A percentile compares a stretch with the other conserved stretches of the same genome.
phyloP scores from a whole-genome alignment of 1,284 basidiomycete species.

The Mixia osmundae region DNA sequence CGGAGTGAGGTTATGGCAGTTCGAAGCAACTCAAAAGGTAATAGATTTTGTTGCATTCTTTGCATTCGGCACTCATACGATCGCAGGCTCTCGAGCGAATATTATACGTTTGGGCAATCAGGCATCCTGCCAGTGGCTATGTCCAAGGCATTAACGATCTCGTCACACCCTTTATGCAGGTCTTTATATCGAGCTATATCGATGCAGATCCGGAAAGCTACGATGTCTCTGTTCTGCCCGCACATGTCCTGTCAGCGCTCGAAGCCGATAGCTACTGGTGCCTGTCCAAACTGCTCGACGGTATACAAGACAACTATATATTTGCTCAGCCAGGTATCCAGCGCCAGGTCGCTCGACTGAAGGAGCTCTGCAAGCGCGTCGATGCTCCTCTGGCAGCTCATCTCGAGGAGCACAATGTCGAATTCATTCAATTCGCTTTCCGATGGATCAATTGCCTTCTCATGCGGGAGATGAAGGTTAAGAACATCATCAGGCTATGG shows the following conservation, averaged over 20 bases:
- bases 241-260: constrained; percentile 46
- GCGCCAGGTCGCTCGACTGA: constrained; percentile 70
- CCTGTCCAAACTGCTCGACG: constrained; percentile 70
- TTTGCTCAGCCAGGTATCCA: constrained; percentile 85
- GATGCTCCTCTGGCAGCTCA: constrained; percentile 63
- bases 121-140: constrained; percentile 86
- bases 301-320: constrained; percentile 94
- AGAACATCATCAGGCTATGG: constrained; percentile 94
- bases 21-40: constrained; percentile 60
- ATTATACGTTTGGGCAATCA: constrained; percentile 89
- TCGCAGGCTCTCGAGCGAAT: constrained; percentile 65
- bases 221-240: constrained; percentile 49
- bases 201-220: constrained; percentile 69
- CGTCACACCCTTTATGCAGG: constrained; percentile 81
- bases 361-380: constrained; percentile 70
- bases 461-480: constrained; percentile 85
- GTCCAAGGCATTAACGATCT: constrained; percentile 97
- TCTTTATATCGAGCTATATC: constrained; percentile 75
- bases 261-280: constrained; percentile 97
- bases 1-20: constrained; percentile 74
- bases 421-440: constrained; percentile 97
- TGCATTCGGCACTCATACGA: constrained; percentile 8
- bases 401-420: constrained; percentile 66
- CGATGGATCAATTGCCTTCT: constrained; percentile 95
- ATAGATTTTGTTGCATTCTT: constrained; percentile 6